These are phyloP conservation scores for Camellia lanceoleosa DNA, from an alignment of 148 eudicot genomes.

Conservation along the genomic window DNA sequence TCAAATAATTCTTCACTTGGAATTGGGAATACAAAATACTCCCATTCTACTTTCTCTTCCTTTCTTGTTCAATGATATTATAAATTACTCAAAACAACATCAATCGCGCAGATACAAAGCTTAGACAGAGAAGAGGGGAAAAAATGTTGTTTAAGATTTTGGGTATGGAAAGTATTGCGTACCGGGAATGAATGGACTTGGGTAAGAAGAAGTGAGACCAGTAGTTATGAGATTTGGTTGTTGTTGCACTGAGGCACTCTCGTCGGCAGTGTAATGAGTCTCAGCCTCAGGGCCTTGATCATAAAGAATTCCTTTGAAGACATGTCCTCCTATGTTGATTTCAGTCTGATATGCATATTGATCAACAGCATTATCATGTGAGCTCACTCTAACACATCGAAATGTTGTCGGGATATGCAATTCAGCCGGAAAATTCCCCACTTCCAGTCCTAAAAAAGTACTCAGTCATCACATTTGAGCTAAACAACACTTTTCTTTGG, in stretches of 20 bases:
- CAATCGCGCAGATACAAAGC: background rate
- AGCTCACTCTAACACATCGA: slow-evolving; percentile 56
- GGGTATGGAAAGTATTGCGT: slow-evolving; percentile 68
- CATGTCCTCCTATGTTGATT: slow-evolving; percentile 67
- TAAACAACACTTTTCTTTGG: background rate
- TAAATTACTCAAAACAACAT: background rate
- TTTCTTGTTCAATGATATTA: background rate
- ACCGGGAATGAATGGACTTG: slow-evolving; percentile 51
- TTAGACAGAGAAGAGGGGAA: background rate
- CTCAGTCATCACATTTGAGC: background rate
- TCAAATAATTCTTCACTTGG: slow-evolving; percentile 30
- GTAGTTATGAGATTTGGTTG: slow-evolving; percentile 5
- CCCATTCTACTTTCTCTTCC: slow-evolving; percentile 12
- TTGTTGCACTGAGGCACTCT: slow-evolving; percentile 21
- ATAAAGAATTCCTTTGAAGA: slow-evolving; percentile 70
- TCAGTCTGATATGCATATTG: slow-evolving; percentile 78
- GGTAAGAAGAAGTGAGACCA: slow-evolving; percentile 30
- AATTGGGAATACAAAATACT: slow-evolving; percentile 18
- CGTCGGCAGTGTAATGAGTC: slow-evolving; percentile 12
- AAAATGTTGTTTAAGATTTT: slow-evolving; percentile 23
- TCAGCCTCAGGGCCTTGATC: slow-evolving; percentile 57
- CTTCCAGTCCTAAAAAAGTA: slow-evolving; percentile 34
- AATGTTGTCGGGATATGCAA: slow-evolving; percentile 47
- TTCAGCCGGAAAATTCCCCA: slow-evolving; percentile 56
- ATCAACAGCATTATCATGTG: slow-evolving; percentile 55